Evolutionary conservation across 2,329 filamentous ascomycete genomes (phyloP), one percentile per base, ranked within the genome.

Genomic region (Dactylellina parvicollis): DNA sequence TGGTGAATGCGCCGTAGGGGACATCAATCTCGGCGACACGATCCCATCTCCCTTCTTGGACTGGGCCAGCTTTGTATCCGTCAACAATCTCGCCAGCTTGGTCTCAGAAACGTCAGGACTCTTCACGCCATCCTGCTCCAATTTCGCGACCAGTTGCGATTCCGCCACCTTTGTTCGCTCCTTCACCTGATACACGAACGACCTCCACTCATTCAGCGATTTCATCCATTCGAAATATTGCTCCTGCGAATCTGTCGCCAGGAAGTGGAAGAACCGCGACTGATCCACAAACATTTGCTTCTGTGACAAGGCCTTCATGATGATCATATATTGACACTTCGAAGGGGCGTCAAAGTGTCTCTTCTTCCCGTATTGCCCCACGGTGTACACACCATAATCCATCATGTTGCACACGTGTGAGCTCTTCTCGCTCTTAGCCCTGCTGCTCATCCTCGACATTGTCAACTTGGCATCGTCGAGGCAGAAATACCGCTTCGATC

Each of bases 211-310:
- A 14, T 64, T 64, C 52, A 72, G 36, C 12, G 59, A n/a, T 30
- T 62, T 65, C 16, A 72, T 59, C 67, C 67, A 72, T 18, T 46
- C 52, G 34, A 72, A 72, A 26, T 72, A 72, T 22, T 72, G 67
- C 14, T 72, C 67, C 59, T 72, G 67, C 8, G 67, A 72, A 26
- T 72, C 67, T 1, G 67, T 72, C 4, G 67, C 67, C 10, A 72
- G 42, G 46, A 72, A 72, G 38, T 72, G 59, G 34, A 72, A 72
- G 52, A 72, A 72, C 4, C 67, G 59, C 5, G 67, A 72, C 22
- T 72, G 67, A 18, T 72, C 67, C 44, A 65, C 55, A 28, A 72
- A 72, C 67, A 72, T 72, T 16, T 72, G 59, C 40, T 72, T 72
- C 28, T 49, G 49, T 18, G 67, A 54, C 12, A 72, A 20, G 4